Conservation (phyloP, 352 stramenopile species). For the Phytophthora pluvialis region DNA sequence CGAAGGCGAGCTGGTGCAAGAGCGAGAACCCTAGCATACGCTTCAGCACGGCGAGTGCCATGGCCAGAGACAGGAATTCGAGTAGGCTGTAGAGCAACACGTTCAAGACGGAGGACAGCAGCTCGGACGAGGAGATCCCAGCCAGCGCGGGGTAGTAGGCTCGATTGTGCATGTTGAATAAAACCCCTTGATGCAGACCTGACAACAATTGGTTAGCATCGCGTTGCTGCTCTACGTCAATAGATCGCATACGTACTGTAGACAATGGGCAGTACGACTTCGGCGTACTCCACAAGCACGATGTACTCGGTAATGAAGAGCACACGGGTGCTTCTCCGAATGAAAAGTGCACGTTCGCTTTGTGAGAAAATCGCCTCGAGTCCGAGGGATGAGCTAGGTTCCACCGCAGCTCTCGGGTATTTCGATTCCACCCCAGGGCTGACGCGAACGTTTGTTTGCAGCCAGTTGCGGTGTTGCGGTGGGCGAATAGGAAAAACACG, state of each 20-base stretch:
- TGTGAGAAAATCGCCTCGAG: slow-evolving; percentile 25
- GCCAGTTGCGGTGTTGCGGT: not conserved
- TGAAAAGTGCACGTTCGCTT: slow-evolving; percentile 27
- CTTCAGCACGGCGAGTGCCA: slow-evolving; percentile 18
- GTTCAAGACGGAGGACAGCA: slow-evolving; percentile 13
- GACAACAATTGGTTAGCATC: not conserved
- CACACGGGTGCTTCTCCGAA: slow-evolving; percentile 36
- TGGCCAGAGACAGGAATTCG: slow-evolving; percentile 23
- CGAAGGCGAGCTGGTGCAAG: slow-evolving; percentile 40
- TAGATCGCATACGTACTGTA: slow-evolving; percentile 44
- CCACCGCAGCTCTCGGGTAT: not conserved
- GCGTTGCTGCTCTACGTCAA: too few species aligned
- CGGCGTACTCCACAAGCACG: slow-evolving; percentile 48
- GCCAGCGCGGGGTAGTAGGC: slow-evolving; percentile 24
- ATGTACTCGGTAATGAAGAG: slow-evolving; percentile 52
- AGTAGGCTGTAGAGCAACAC: slow-evolving; percentile 33
- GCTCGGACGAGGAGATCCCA: slow-evolving; percentile 6
- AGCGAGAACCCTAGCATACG: slow-evolving; percentile 26
- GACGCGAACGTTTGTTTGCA: slow-evolving; percentile 2
- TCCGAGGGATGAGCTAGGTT: not conserved
- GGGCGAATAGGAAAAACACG: slow-evolving; percentile 19
- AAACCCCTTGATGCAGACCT: slow-evolving; percentile 20
- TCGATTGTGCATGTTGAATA: slow-evolving; percentile 35
- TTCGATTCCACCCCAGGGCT: not conserved
- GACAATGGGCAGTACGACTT: slow-evolving; percentile 42